Conservation (phyloP, 2,329 filamentous ascomycete species). For the Mollisia scopiformis region DNA sequence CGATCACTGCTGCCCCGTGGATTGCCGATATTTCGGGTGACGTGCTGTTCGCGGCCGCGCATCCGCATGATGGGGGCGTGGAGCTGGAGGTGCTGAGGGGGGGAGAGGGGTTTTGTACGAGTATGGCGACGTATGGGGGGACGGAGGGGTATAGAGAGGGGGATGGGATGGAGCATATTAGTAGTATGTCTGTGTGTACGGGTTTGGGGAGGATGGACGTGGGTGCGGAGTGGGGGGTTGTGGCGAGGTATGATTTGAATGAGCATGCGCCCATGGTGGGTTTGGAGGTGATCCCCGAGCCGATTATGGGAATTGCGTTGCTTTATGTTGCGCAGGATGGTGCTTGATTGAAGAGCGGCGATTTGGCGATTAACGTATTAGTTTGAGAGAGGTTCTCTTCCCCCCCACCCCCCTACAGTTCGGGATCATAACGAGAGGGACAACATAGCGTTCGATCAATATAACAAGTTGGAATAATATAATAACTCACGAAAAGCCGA, state of each 20-base stretch:
- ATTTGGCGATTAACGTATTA: neutral
- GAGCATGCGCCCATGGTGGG: neutral
- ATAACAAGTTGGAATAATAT: too few relatives aligned
- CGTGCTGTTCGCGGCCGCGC: neutral
- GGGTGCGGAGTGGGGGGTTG: neutral
- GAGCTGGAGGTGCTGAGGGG: neutral
- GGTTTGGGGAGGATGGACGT: neutral
- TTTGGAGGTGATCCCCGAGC: neutral
- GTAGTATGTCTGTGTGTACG: neutral
- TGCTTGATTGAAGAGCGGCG: neutral
- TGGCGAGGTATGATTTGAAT: neutral
- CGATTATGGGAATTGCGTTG: neutral
- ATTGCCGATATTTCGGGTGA: neutral
- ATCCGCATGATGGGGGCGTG: neutral
- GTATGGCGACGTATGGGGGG: neutral
- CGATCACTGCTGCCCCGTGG: neutral
- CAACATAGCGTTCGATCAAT: too few relatives aligned
- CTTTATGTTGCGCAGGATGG: neutral
- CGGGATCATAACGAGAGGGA: too few relatives aligned
- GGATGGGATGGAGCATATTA: neutral
- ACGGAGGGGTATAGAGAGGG: neutral
- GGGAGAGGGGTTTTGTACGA: neutral
- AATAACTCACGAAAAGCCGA: too few relatives aligned
- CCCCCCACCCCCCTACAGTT: too few relatives aligned
- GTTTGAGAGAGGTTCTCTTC: too few relatives aligned